phyloP scores from a whole-genome alignment of 805 yeast genomes.

The Yarrowia sp. region DNA sequence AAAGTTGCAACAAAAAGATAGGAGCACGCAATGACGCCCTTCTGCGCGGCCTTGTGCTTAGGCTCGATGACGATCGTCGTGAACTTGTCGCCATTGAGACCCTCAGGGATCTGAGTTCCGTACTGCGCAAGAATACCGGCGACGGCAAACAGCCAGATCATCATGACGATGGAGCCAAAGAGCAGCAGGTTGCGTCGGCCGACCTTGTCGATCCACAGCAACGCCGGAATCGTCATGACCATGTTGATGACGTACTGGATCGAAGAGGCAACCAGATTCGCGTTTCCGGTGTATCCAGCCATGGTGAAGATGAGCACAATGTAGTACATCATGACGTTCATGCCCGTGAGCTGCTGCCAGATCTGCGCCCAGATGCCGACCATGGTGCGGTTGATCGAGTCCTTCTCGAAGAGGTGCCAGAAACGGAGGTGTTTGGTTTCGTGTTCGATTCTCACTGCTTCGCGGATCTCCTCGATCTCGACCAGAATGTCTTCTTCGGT shows the following conservation, averaged over 20 bases:
- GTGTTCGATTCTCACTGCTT: constrained; percentile 54
- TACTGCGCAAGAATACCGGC: constrained; percentile 46
- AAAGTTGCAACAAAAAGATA: constrained; percentile 69
- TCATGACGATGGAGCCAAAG: constrained; percentile 63
- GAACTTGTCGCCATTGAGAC: constrained; percentile 49
- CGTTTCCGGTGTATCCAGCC: constrained; percentile 56
- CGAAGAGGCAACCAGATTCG: constrained; percentile 55
- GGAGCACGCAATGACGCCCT: constrained; percentile 51
- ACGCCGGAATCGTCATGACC: constrained; percentile 59
- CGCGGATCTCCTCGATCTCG: constrained; percentile 59
- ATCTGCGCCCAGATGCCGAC: constrained; percentile 53
- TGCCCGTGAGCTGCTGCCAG: constrained; percentile 65
- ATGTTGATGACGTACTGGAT: constrained; percentile 58
- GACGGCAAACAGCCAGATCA: constrained; percentile 59
- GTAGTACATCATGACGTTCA: constrained; percentile 69
- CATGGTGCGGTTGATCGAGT: constrained; percentile 50
- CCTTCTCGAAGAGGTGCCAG: constrained; percentile 51
- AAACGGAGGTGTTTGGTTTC: constrained; percentile 48
- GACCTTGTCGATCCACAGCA: constrained; percentile 55
- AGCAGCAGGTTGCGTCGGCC: constrained; percentile 64
- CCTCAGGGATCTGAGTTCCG: constrained; percentile 39
- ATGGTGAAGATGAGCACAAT: constrained; percentile 62
- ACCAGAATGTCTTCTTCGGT: constrained; percentile 46
- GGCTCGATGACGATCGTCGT: constrained; percentile 59
- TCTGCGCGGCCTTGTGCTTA: constrained; percentile 53